phyloP scores from a whole-genome alignment of 768 basidiomycete genomes.

The Agrocybe pediades region DNA sequence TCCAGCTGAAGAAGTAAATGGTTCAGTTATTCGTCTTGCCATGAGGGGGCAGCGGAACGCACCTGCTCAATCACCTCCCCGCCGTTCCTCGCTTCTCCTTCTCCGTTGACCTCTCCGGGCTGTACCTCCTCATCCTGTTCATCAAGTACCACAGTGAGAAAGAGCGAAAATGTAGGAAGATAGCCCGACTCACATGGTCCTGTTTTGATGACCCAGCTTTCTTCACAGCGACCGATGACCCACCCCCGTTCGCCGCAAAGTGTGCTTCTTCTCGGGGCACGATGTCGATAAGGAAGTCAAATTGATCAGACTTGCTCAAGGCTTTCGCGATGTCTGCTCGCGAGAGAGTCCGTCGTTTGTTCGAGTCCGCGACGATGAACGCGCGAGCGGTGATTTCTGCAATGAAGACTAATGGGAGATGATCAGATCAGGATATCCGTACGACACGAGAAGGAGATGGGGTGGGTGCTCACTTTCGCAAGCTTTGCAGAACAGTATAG shows the following conservation, averaged over 20 bases:
- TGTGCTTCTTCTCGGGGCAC: conserved; percentile 80
- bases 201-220: background rate
- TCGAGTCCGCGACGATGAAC: conserved; percentile 92
- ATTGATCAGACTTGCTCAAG: conserved; percentile 90
- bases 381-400: conserved; percentile 95
- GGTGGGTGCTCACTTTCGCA: conserved; percentile 81
- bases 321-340: conserved; percentile 94
- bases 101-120: background rate
- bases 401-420: conserved; percentile 75
- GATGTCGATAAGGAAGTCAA: conserved; percentile 97
- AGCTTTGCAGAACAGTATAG: conserved; percentile 95
- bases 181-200: background rate
- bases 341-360: conserved; percentile 94
- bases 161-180: background rate
- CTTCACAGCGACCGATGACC: background rate
- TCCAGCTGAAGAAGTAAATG: too few species aligned
- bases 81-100: background rate
- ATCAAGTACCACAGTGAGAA: background rate
- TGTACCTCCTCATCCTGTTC: background rate
- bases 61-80: background rate
- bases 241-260: conserved; percentile 20
- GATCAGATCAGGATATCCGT: background rate
- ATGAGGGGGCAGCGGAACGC: too few species aligned
- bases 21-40: too few species aligned
- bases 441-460: background rate